A percentile compares a stretch with the other conserved stretches of the same genome.
Evolutionary conservation across 1,139 yeast genomes (phyloP).

Genomic region (Hanseniaspora sp.): DNA sequence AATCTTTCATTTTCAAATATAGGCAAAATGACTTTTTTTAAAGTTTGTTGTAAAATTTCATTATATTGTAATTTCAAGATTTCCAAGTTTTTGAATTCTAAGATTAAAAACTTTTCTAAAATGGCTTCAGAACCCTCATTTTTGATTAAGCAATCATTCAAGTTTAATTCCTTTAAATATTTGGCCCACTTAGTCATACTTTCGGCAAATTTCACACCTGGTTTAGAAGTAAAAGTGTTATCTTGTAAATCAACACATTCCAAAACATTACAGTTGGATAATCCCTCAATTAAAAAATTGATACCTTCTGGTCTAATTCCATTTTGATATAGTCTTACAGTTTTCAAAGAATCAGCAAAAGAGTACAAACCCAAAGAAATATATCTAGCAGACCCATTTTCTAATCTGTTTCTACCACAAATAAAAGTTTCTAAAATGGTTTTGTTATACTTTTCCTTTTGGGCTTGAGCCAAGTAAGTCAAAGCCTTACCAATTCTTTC

Average conservation of each 20-base stretch:
- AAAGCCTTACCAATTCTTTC: constrained; percentile 82
- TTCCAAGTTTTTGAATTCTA: constrained; percentile 38
- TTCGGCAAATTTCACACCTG: constrained; percentile 63
- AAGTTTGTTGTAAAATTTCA: constrained; percentile 62
- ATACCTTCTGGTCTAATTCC: constrained; percentile 95
- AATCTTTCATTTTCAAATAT: constrained; percentile 44
- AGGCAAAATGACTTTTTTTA: constrained; percentile 40
- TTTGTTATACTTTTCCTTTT: constrained; percentile 37
- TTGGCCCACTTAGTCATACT: constrained; percentile 44
- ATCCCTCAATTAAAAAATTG: constrained; percentile 61
- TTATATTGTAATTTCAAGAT: constrained; percentile 73
- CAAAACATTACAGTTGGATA: constrained; percentile 48
- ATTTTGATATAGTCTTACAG: constrained; percentile 77
- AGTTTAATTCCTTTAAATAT: constrained; percentile 59
- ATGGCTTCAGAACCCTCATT: constrained; percentile 57
- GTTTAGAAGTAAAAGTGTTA: constrained; percentile 78
- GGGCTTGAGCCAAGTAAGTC: constrained; percentile 53
- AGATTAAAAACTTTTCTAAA: constrained; percentile 38
- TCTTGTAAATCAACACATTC: constrained; percentile 80
- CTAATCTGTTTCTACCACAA: constrained; percentile 94
- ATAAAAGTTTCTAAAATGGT: constrained; percentile 62
- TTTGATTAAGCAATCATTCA: constrained; percentile 81
- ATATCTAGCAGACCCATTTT: constrained; percentile 77
- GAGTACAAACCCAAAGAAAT: constrained; percentile 66
- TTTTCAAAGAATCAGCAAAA: constrained; percentile 55